Evolutionary conservation across 1,284 basidiomycete genomes (phyloP).

Genomic region (Inonotus hispidus): DNA sequence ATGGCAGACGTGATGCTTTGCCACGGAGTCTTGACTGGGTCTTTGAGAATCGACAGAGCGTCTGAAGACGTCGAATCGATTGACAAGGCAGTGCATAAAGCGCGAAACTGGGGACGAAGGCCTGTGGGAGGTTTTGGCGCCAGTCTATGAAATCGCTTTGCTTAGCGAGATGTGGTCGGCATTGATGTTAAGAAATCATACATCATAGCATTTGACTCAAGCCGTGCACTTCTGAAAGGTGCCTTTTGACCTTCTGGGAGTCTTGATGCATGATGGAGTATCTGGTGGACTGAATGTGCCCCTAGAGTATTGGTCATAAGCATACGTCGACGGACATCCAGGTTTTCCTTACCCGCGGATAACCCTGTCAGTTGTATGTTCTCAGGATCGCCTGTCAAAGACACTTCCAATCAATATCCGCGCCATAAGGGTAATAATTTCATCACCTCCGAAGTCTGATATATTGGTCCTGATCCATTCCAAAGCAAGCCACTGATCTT

Average conservation of each 20-base stretch:
- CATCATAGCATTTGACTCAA: slow-evolving; percentile 73
- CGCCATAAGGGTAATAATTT: background rate
- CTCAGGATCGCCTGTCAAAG: slow-evolving; percentile 42
- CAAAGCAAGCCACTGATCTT: slow-evolving; percentile 66
- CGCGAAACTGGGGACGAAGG: slow-evolving; percentile 55
- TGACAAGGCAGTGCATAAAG: slow-evolving; percentile 48
- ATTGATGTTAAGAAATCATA: slow-evolving; percentile 28
- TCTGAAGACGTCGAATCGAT: slow-evolving; percentile 48
- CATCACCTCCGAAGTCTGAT: slow-evolving; percentile 49
- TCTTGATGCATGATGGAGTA: slow-evolving; percentile 65
- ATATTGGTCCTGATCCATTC: slow-evolving; percentile 61
- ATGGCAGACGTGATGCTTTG: slow-evolving; percentile 49
- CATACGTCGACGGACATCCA: background rate
- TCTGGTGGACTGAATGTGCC: slow-evolving; percentile 70
- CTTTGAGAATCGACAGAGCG: slow-evolving; percentile 44
- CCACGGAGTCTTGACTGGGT: slow-evolving; percentile 44
- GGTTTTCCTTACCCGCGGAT: slow-evolving; percentile 50
- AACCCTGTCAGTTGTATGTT: slow-evolving; percentile 61
- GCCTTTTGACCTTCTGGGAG: slow-evolving; percentile 50
- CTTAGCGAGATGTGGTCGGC: background rate
- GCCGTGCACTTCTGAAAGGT: slow-evolving; percentile 58
- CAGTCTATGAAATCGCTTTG: slow-evolving; percentile 25
- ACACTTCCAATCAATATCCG: background rate
- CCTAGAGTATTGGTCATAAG: slow-evolving; percentile 32
- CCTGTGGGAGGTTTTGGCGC: slow-evolving; percentile 54